phyloP scores from a whole-genome alignment of 805 yeast species.

The Yamadazyma laniorum region DNA sequence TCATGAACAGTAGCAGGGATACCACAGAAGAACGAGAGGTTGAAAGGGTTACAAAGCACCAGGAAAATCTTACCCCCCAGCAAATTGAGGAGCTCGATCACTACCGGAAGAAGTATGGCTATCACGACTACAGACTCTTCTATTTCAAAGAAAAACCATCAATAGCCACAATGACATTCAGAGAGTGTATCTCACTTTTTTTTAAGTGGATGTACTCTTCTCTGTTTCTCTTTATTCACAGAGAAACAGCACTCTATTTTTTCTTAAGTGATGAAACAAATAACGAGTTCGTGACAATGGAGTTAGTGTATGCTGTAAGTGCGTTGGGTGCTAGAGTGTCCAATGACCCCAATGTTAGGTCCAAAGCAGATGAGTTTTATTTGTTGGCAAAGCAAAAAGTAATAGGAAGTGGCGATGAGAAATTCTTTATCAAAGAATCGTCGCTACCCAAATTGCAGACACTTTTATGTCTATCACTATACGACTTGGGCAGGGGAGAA shows the following conservation, averaged over 20 bases:
- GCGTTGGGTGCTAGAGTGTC: conserved; percentile 12
- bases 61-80: neutral
- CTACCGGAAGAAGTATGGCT: conserved; percentile 6
- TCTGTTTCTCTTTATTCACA: conserved; percentile 10
- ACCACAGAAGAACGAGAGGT: neutral
- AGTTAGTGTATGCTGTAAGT: conserved; percentile 10
- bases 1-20: conserved; percentile 1
- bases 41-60: neutral
- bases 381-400: conserved; percentile 4
- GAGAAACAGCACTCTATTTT: conserved; percentile 14
- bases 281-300: conserved; percentile 13
- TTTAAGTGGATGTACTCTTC: conserved; percentile 13
- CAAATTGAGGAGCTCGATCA: conserved; percentile 4
- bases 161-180: neutral
- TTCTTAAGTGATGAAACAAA: conserved; percentile 15
- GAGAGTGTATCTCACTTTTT: conserved; percentile 10
- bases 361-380: conserved; percentile 11
- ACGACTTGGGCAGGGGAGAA: conserved; percentile 16
- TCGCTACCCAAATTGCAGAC: conserved; percentile 14
- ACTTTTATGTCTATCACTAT: conserved; percentile 13
- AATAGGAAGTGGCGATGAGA: conserved; percentile 6
- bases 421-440: conserved; percentile 5
- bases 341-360: conserved; percentile 1
- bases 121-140: conserved; percentile 4
- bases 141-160: conserved; percentile 6